Conservation (phyloP, 2,329 filamentous ascomycete genomes). For the Neonectria faginata region DNA sequence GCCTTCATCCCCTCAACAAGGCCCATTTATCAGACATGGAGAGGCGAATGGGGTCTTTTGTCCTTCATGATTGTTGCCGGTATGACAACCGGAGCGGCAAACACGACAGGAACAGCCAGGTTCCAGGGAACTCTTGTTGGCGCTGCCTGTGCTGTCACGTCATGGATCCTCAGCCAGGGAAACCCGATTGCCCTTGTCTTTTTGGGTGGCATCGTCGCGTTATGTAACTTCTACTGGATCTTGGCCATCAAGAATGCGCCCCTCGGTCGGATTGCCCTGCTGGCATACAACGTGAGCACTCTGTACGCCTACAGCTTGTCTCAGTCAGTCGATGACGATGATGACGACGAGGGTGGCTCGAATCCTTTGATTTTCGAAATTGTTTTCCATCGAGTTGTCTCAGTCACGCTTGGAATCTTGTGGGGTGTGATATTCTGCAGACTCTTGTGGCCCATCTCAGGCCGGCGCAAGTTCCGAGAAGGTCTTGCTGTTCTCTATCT, state of each 20-base stretch:
- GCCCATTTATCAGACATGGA: slow-evolving; percentile 85
- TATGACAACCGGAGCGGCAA: slow-evolving; percentile 96
- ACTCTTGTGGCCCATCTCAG: slow-evolving; percentile 93
- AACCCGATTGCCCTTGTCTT: slow-evolving; percentile 82
- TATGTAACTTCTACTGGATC: slow-evolving; percentile 91
- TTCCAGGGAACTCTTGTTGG: slow-evolving; percentile 90
- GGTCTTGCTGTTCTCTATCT: slow-evolving; percentile 92
- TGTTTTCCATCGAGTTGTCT: slow-evolving; percentile 84
- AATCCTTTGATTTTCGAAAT: slow-evolving; percentile 90
- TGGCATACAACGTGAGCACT: slow-evolving; percentile 95
- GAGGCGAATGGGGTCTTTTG: slow-evolving; percentile 95
- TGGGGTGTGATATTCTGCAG: slow-evolving; percentile 95
- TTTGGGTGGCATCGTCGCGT: slow-evolving; percentile 83
- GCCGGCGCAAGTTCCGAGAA: slow-evolving; percentile 86
- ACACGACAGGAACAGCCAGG: slow-evolving; percentile 88
- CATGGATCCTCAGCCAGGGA: slow-evolving; percentile 81
- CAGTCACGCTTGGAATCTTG: slow-evolving; percentile 86
- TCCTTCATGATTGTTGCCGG: slow-evolving; percentile 99
- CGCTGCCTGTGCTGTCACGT: slow-evolving; percentile 77
- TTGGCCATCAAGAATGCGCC: slow-evolving; percentile 86
- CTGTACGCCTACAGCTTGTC: slow-evolving; percentile 94
- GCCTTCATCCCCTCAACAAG: slow-evolving; percentile 85
- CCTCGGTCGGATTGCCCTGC: slow-evolving; percentile 90
- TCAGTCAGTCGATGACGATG: slow-evolving; percentile 80
- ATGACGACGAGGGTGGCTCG: slow-evolving; percentile 88